phyloP scores from a whole-genome alignment of 2,329 filamentous ascomycete genomes.

The Chrysoporthe puriensis region DNA sequence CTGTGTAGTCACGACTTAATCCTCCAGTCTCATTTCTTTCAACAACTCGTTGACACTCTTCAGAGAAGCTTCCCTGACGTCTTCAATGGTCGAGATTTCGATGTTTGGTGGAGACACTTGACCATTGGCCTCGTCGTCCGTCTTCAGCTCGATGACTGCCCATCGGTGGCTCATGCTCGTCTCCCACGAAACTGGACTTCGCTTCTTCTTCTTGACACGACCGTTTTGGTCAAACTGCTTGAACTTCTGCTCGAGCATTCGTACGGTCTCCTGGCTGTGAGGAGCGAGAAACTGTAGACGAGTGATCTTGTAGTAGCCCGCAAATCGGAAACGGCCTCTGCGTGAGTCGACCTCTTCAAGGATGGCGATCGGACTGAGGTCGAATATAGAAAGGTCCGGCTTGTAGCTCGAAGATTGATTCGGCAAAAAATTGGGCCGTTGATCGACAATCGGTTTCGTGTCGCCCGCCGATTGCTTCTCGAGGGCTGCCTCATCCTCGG shows the following conservation, averaged over 20 bases:
- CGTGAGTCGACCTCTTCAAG: conserved; percentile 1
- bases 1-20: too few species aligned
- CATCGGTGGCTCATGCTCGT: conserved; percentile 4
- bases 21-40: conserved; percentile 5
- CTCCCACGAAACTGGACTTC: not conserved
- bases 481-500: not conserved
- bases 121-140: not conserved
- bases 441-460: not conserved
- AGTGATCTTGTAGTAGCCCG: conserved; percentile 6
- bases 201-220: not conserved
- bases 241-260: conserved; percentile 12
- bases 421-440: not conserved
- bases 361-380: not conserved
- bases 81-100: not conserved
- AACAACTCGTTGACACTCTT: conserved; percentile 8
- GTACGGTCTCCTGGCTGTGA: not conserved
- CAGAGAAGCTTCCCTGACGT: not conserved
- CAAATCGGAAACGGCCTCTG: not conserved
- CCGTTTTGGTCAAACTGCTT: not conserved
- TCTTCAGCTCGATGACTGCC: conserved; percentile 9
- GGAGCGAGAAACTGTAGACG: conserved; percentile 7
- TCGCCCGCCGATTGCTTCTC: not conserved
- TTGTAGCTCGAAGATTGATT: not conserved
- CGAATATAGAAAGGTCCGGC: not conserved
- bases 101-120: not conserved